phyloP scores from a whole-genome alignment of 257 asterid genomes.

The Thymus mandschuricus region DNA sequence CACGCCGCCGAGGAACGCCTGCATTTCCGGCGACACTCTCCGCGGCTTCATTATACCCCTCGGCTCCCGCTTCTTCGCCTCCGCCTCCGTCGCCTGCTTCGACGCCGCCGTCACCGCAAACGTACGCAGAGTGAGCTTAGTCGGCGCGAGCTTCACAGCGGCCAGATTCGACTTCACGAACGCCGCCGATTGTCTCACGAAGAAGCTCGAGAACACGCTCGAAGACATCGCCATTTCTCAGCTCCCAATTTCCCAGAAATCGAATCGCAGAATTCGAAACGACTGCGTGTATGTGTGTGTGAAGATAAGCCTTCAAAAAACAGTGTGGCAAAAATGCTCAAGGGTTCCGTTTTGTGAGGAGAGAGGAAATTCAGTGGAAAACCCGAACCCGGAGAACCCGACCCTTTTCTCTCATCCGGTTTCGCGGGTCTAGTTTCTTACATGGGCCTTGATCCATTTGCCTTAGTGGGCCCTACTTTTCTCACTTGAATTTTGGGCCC shows the following conservation, averaged over 20 bases:
- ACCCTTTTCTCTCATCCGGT: not conserved
- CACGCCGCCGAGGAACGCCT: constrained; percentile 76
- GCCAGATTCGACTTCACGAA: constrained; percentile 36
- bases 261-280: constrained; percentile 19
- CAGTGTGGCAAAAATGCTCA: constrained; percentile 21
- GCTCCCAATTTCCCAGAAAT: not conserved
- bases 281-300: constrained; percentile 19
- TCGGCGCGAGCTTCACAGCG: constrained; percentile 31
- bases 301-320: constrained; percentile 40
- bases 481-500: not conserved
- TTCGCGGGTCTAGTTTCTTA: not conserved
- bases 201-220: constrained; percentile 43
- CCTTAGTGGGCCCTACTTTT: no score
- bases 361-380: not conserved
- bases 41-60: constrained; percentile 89
- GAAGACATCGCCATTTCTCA: constrained; percentile 60
- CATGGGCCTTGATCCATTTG: no score
- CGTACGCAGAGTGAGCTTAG: constrained; percentile 35
- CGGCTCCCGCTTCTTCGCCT: constrained; percentile 74
- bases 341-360: constrained; percentile 30
- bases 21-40: constrained; percentile 84
- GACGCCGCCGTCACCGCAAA: constrained; percentile 51
- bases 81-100: constrained; percentile 64
- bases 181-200: constrained; percentile 43
- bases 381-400: constrained; percentile 29